Base-by-base conservation (phyloP, 805 yeast genomes). In the Candida tammaniensis region DNA sequence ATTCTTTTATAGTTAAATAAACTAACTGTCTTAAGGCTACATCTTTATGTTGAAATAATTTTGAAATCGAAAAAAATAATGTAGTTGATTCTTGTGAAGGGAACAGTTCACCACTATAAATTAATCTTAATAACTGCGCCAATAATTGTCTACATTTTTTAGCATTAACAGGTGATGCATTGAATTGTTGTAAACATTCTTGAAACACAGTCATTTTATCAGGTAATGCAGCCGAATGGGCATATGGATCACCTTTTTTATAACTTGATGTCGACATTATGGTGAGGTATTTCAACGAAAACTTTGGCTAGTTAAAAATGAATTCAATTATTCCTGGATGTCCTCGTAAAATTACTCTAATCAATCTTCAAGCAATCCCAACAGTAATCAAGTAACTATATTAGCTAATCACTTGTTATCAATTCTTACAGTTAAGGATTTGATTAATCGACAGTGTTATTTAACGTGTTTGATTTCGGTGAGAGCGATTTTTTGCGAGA, bases 121-220 rank as follows among this genome's bases (percentile, higher is more conserved):
- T 64, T 55, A 93, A 73, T 52, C 95, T 77, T 54, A 89, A 70
- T 49, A 93, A 70, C 61, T 88, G 80, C 21, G 96, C 82, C 56
- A 93, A 73, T 55, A 91, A 68, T 39, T 70, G 59, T 50, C 98
- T 85, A 55, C 96, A 88, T 61, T 83, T 83, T 49, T 81, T 83
- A 17, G 97, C 85, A 51, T 85, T 82, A 40, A 89, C 82, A 8
- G 95, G 95, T 27, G 93, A 75, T 44, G 89, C 86, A 67, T 89
- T 91, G 74, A 93, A 93, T 41, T 86, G 89, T 47, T 85, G 85
- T 54, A 86, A 69, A 70, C 97, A 89, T 58, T 89, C 96, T 64
- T 93, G 98, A 61, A 84, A 91, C 43, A 93, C 89, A 8, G 96
- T 82, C 98, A 93, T 93, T 64, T 89, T 89, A 64, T 93, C 98